Conservation (phyloP, 805 yeast genomes). For the Ascoidea asiatica region DNA sequence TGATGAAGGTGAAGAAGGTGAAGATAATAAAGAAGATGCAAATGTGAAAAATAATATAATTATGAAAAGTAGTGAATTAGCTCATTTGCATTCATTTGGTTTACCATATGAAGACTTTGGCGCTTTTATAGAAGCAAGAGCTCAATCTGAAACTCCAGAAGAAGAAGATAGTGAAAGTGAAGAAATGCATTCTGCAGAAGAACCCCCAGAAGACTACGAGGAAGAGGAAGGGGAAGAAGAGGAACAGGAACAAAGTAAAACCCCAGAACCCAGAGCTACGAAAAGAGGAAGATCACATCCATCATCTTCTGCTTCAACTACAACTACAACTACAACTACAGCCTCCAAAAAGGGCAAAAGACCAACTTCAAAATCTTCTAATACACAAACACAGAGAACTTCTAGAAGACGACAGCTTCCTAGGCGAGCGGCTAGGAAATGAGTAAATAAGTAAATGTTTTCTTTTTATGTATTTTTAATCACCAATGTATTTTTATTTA, state of each 20-base stretch:
- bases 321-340: too few relatives aligned
- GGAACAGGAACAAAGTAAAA: slow-evolving; percentile 12
- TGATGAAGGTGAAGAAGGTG: slow-evolving; percentile 9
- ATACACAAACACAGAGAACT: too few relatives aligned
- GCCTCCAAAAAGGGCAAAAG: too few relatives aligned
- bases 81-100: neutral
- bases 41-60: neutral
- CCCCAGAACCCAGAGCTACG: too few relatives aligned
- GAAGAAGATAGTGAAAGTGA: neutral
- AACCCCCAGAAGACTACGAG: neutral
- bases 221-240: neutral
- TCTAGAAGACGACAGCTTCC: too few relatives aligned
- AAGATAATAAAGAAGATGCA: neutral
- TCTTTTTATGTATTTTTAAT: too few relatives aligned
- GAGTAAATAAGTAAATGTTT: too few relatives aligned
- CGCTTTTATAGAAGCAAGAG: neutral
- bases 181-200: neutral
- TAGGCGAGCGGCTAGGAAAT: too few relatives aligned
- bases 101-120: neutral
- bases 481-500: too few relatives aligned
- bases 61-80: neutral
- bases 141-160: neutral
- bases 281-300: too few relatives aligned
- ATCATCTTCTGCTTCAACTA: too few relatives aligned
- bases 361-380: too few relatives aligned